These are phyloP conservation scores for Ceratocystis eucalypticola DNA, from an alignment of 2,329 filamentous ascomycete species.

Conservation along the genomic window DNA sequence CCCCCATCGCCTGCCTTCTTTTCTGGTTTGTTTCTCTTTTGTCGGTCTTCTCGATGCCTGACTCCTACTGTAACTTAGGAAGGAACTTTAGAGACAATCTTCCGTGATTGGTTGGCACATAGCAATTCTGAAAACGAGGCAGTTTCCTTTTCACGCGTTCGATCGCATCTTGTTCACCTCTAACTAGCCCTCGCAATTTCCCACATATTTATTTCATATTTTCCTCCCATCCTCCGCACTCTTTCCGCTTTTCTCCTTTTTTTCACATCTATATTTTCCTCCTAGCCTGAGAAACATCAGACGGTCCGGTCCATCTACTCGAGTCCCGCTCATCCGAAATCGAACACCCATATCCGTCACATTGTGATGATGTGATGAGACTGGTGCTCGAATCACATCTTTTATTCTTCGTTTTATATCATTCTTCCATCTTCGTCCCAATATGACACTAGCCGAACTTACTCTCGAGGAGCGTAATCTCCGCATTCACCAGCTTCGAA, in stretches of 20 bases:
- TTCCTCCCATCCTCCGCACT: neutral
- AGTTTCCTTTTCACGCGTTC: neutral
- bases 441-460: neutral
- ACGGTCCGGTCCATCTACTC: neutral
- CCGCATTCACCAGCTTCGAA: conserved; percentile 37
- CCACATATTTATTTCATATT: neutral
- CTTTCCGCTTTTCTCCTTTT: conserved; percentile 7
- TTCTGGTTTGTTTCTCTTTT: neutral
- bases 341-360: neutral
- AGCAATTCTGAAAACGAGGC: neutral
- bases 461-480: conserved; percentile 28
- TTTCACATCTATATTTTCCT: neutral
- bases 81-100: neutral
- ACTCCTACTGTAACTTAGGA: neutral
- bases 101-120: neutral
- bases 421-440: neutral
- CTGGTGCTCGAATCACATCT: neutral
- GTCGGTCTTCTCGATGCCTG: neutral
- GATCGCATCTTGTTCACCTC: neutral
- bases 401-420: neutral
- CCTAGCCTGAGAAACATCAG: neutral
- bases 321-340: neutral
- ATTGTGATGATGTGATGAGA: conserved; percentile 3
- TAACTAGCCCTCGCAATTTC: neutral
- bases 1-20: neutral